These are phyloP conservation scores for Pseudozyma flocculosa DNA, from an alignment of 1,284 basidiomycete genomes.

Conservation along the genomic window DNA sequence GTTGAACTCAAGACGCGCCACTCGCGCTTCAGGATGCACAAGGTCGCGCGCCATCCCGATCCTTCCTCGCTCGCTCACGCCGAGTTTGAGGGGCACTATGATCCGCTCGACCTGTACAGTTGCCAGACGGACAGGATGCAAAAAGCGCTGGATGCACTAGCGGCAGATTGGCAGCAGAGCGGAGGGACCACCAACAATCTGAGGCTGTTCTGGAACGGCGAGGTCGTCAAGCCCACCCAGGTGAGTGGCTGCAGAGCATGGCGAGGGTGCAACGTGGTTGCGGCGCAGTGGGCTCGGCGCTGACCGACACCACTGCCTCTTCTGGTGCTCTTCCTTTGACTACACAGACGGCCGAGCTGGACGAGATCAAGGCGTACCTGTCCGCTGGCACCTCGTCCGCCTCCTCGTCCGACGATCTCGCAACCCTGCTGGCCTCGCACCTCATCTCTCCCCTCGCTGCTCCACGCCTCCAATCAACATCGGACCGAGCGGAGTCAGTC, in stretches of 20 bases:
- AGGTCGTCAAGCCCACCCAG: slow-evolving; percentile 9
- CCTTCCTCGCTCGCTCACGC: slow-evolving; percentile 3
- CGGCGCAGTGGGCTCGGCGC: too few species aligned
- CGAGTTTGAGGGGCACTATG: slow-evolving; percentile 19
- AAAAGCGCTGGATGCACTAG: slow-evolving; percentile 20
- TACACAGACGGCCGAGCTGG: neutral
- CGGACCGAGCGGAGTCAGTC: slow-evolving; percentile 38
- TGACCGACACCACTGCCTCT: neutral
- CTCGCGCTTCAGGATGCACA: slow-evolving; percentile 31
- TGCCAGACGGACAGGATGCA: slow-evolving; percentile 2
- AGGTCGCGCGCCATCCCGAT: slow-evolving; percentile 6
- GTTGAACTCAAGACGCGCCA: slow-evolving; percentile 22
- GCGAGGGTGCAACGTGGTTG: neutral
- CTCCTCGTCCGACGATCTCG: slow-evolving; percentile 1
- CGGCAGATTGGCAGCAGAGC: slow-evolving; percentile 13
- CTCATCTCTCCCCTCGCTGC: slow-evolving; percentile 4
- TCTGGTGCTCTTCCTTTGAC: slow-evolving; percentile 8
- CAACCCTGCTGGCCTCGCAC: slow-evolving; percentile 1
- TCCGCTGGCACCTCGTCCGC: neutral
- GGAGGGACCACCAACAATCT: slow-evolving; percentile 25
- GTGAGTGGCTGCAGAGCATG: neutral
- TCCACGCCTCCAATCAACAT: neutral
- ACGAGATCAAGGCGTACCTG: neutral
- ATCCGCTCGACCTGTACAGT: slow-evolving; percentile 35
- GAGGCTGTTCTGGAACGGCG: slow-evolving; percentile 31